Conservation (phyloP, 768 basidiomycete species). For the Macrolepiota dolichaula region DNA sequence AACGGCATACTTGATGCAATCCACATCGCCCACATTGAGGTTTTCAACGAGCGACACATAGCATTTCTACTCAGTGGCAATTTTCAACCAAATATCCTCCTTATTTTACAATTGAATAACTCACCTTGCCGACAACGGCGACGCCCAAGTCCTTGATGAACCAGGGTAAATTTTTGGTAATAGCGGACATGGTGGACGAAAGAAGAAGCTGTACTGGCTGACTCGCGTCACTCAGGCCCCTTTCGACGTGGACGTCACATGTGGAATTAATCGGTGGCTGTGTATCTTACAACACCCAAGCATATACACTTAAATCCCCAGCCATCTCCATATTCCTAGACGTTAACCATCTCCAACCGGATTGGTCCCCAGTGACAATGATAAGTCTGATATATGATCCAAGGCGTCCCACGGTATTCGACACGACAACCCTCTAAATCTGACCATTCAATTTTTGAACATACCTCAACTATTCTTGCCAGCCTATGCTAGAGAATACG, state of each 20-base stretch:
- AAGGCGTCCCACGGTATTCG: too few species aligned
- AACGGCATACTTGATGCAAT: conserved; percentile 87
- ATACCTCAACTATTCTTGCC: conserved; percentile 1
- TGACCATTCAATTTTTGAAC: too few species aligned
- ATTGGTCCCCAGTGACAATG: too few species aligned
- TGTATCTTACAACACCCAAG: background rate
- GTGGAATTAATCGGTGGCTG: conserved; percentile 8
- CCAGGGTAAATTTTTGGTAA: conserved; percentile 6
- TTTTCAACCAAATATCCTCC: background rate
- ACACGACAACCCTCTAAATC: background rate
- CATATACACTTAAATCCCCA: too few species aligned
- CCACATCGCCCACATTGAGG: conserved; percentile 67
- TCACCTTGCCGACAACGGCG: conserved; percentile 5
- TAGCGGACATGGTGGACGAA: conserved; percentile 3
- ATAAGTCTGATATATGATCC: too few species aligned
- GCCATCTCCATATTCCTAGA: too few species aligned
- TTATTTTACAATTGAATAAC: background rate
- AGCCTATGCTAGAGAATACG: background rate
- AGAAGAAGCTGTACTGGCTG: background rate
- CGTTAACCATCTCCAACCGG: too few species aligned
- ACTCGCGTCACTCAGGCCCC: background rate
- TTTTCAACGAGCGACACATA: conserved; percentile 88
- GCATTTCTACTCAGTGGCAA: conserved; percentile 59
- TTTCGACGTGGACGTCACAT: conserved; percentile 3
- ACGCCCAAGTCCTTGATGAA: conserved; percentile 5